A percentile compares a stretch with the other conserved stretches of the same genome.
Conservation (phyloP, 257 asterid species). For the Plantago major region DNA sequence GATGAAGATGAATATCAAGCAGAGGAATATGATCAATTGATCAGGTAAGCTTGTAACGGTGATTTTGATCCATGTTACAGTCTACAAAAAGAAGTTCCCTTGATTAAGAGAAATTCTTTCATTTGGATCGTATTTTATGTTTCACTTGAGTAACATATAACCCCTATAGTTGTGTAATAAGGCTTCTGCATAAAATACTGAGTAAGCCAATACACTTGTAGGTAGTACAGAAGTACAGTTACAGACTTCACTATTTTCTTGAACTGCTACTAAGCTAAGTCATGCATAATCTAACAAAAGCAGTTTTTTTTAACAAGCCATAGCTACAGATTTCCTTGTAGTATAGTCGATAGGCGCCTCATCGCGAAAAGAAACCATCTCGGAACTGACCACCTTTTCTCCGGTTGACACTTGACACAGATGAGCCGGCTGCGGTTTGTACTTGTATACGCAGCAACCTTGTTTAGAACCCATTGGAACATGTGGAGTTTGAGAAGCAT, state of each 20-base stretch:
- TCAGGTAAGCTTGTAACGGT: too few relatives aligned
- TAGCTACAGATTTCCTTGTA: slow-evolving; percentile 28
- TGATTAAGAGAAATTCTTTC: too few relatives aligned
- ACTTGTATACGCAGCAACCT: slow-evolving; percentile 33
- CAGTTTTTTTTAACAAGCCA: slow-evolving; percentile 36
- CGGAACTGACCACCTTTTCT: slow-evolving; percentile 17
- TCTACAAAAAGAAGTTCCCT: too few relatives aligned
- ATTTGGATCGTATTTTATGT: too few relatives aligned
- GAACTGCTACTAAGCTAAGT: not conserved
- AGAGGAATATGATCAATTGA: too few relatives aligned
- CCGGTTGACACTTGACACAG: slow-evolving; percentile 23
- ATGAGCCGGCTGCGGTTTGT: slow-evolving; percentile 23
- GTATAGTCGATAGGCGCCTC: slow-evolving; percentile 23
- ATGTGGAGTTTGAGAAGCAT: not conserved
- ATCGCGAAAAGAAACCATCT: slow-evolving; percentile 26
- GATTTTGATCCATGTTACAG: too few relatives aligned
- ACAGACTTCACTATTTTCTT: not conserved
- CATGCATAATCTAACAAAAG: too few relatives aligned
- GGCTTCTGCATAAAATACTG: too few relatives aligned
- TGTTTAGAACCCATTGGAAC: not conserved
- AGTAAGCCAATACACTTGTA: too few relatives aligned
- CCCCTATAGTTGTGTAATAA: too few relatives aligned
- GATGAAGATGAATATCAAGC: too few relatives aligned
- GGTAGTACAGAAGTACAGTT: not conserved
- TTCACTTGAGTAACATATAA: too few relatives aligned